Conservation (phyloP, 2,329 filamentous ascomycete genomes). For the Talaromyces sp. region DNA sequence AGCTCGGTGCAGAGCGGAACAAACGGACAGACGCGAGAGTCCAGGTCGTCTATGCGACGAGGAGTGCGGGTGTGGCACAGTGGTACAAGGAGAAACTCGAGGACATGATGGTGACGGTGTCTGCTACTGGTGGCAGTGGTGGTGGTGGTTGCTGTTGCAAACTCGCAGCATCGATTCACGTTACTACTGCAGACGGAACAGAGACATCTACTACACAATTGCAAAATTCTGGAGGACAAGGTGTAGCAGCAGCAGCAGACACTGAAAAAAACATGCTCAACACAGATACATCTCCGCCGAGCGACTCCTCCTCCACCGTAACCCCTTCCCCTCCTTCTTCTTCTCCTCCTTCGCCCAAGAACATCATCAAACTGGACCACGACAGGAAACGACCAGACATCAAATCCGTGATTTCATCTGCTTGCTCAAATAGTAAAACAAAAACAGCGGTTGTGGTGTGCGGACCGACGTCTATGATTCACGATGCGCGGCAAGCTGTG, state of each 20-base stretch:
- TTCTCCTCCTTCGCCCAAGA: too few relatives aligned
- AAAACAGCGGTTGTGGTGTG: slow-evolving; percentile 34
- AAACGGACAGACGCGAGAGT: background rate
- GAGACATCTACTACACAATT: background rate
- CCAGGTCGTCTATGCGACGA: background rate
- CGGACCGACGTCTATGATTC: slow-evolving; percentile 42
- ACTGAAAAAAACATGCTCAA: background rate
- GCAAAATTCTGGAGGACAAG: background rate
- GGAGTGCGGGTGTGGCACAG: background rate
- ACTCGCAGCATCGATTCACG: background rate
- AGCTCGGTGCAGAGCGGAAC: too few relatives aligned
- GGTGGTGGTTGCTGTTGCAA: background rate
- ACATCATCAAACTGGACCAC: background rate
- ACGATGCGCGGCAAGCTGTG: slow-evolving; percentile 45
- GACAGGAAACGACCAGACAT: slow-evolving; percentile 1
- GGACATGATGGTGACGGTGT: background rate
- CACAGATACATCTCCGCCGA: background rate
- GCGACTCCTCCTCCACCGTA: slow-evolving; percentile 7
- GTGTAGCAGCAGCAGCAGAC: background rate
- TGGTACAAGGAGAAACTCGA: background rate
- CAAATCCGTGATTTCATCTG: background rate
- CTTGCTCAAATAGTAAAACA: background rate
- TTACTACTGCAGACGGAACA: too few relatives aligned
- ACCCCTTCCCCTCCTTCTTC: too few relatives aligned
- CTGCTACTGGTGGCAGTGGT: background rate